Evolutionary conservation across 2,329 filamentous ascomycete genomes (phyloP).

Genomic region (Ophiostoma pallidulum): DNA sequence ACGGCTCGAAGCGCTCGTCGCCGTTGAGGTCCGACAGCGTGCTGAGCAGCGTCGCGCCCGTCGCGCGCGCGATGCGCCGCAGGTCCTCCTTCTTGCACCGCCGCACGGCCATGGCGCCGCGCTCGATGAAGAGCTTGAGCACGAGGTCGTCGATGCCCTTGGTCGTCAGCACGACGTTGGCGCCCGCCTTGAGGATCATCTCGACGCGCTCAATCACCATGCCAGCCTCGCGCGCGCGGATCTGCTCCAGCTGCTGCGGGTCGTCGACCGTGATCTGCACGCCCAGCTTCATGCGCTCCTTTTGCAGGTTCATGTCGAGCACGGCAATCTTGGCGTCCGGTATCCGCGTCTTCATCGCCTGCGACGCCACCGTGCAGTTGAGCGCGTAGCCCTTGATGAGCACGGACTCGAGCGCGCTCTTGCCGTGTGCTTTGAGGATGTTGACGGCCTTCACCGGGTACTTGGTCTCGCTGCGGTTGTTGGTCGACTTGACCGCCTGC

Average conservation of each 20-base stretch:
- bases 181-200: slow-evolving; percentile 94
- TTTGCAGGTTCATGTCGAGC: slow-evolving; percentile 96
- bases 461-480: slow-evolving; percentile 83
- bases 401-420: slow-evolving; percentile 77
- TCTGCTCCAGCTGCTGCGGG: slow-evolving; percentile 94
- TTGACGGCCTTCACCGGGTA: slow-evolving; percentile 99
- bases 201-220: slow-evolving; percentile 92
- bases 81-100: slow-evolving; percentile 98
- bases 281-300: slow-evolving; percentile 98
- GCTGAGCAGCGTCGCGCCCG: slow-evolving; percentile 85
- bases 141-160: slow-evolving; percentile 98
- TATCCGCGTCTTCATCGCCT: slow-evolving; percentile 92
- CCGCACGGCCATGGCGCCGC: slow-evolving; percentile 88
- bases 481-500: slow-evolving; percentile 85
- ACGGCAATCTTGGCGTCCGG: slow-evolving; percentile 93
- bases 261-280: slow-evolving; percentile 98
- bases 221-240: slow-evolving; percentile 81
- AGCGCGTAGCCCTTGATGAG: slow-evolving; percentile 93
- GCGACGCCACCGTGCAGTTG: slow-evolving; percentile 97
- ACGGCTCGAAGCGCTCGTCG: slow-evolving; percentile 90
- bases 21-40: slow-evolving; percentile 94
- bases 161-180: slow-evolving; percentile 91
- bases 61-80: slow-evolving; percentile 88
- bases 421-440: slow-evolving; percentile 95
- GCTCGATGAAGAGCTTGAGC: slow-evolving; percentile 89